Conservation (phyloP, 768 basidiomycete species). For the Serpula lacrymans region DNA sequence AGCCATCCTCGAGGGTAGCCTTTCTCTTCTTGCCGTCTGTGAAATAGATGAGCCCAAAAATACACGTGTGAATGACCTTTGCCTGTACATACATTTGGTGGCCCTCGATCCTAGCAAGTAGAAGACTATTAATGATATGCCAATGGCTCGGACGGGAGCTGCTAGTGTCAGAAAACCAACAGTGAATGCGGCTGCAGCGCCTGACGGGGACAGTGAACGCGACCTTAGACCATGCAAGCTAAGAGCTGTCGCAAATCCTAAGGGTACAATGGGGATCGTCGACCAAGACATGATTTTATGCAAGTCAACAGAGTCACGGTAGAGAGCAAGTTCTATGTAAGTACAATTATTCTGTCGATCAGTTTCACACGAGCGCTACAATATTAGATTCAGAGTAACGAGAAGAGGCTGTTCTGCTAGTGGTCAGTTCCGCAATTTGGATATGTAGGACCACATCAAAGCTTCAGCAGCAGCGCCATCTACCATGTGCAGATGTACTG, state of each 20-base stretch:
- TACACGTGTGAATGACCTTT: not conserved
- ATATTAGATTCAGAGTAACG: no score
- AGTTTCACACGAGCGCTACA: no score
- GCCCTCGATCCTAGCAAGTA: slow-evolving; percentile 80
- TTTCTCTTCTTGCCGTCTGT: slow-evolving; percentile 75
- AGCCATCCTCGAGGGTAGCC: slow-evolving; percentile 72
- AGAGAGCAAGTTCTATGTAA: no score
- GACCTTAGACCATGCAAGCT: slow-evolving; percentile 69
- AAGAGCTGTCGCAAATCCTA: slow-evolving; percentile 49
- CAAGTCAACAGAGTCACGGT: no score
- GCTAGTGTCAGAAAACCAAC: slow-evolving; percentile 75
- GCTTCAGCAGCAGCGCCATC: no score
- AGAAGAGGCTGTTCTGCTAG: no score
- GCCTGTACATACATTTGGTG: slow-evolving; percentile 61
- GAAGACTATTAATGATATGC: slow-evolving; percentile 65
- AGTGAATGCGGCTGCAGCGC: slow-evolving; percentile 71
- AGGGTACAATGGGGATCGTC: slow-evolving; percentile 37
- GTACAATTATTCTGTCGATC: no score
- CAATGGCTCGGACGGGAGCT: slow-evolving; percentile 63
- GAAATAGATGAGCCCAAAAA: slow-evolving; percentile 1
- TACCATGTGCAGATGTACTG: no score
- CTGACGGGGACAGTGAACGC: slow-evolving; percentile 72
- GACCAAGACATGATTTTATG: slow-evolving; percentile 22
- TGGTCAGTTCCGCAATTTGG: no score
- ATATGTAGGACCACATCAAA: no score